Evolutionary conservation across 1,139 yeast genomes (phyloP).

Genomic region (Geotrichum macrosporum): DNA sequence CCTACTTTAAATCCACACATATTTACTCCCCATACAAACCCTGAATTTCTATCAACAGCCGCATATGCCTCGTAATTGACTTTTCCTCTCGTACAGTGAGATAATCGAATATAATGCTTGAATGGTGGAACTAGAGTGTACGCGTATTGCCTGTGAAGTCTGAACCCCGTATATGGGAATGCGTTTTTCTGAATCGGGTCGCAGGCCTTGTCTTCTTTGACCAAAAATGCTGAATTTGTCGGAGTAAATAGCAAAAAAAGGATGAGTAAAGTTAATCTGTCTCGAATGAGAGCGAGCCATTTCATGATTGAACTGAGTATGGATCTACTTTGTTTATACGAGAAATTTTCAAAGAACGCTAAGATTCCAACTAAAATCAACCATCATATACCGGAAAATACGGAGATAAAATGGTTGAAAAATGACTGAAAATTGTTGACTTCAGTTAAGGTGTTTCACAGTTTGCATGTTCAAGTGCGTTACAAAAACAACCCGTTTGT

Average conservation of each 20-base stretch:
- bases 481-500: not conserved
- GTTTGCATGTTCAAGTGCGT: not conserved
- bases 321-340: no score
- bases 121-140: conserved; percentile 33
- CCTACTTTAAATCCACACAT: conserved; percentile 42
- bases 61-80: conserved; percentile 46
- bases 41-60: conserved; percentile 40
- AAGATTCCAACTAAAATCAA: no score
- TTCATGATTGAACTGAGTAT: no score
- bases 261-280: no score
- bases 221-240: conserved; percentile 6
- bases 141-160: conserved; percentile 49
- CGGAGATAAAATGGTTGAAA: no score
- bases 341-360: no score
- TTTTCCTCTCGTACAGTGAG: conserved; percentile 55
- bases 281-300: no score
- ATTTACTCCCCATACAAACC: conserved; percentile 52
- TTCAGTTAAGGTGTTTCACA: no score
- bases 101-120: conserved; percentile 45
- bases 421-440: no score
- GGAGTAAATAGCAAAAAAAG: no score
- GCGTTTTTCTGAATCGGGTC: conserved; percentile 37
- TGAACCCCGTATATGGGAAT: conserved; percentile 57
- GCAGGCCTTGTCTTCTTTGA: conserved; percentile 39
- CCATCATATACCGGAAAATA: no score